A percentile compares a stretch with the other conserved stretches of the same genome.
Evolutionary conservation across 495 filamentous ascomycete genomes (phyloP).

Genomic region (Cercophora samala): DNA sequence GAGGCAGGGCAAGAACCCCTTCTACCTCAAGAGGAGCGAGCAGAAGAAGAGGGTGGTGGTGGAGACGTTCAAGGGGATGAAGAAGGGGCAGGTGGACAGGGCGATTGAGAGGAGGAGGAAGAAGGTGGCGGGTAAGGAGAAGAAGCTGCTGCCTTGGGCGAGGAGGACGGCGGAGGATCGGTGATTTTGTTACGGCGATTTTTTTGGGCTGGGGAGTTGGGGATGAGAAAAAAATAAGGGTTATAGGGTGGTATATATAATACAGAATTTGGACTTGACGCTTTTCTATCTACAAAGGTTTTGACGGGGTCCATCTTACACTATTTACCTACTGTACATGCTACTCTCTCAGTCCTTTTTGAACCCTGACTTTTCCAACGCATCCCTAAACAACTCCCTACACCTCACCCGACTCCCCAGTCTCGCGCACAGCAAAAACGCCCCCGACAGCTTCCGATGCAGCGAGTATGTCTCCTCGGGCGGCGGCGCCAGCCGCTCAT

Average conservation of each 20-base stretch:
- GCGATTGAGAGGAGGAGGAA: slow-evolving; percentile 78
- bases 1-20: slow-evolving; percentile 85
- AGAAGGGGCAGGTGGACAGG: slow-evolving; percentile 73
- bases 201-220: background rate
- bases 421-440: slow-evolving; percentile 86
- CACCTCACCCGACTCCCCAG: slow-evolving; percentile 80
- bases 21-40: slow-evolving; percentile 86
- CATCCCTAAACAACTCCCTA: slow-evolving; percentile 72
- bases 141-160: slow-evolving; percentile 68
- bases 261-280: background rate
- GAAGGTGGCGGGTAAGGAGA: slow-evolving; percentile 78
- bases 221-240: slow-evolving; percentile 3
- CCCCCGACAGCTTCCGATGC: slow-evolving; percentile 93
- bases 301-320: slow-evolving; percentile 18
- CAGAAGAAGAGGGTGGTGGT: slow-evolving; percentile 78
- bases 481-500: slow-evolving; percentile 81
- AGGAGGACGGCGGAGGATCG: slow-evolving; percentile 49
- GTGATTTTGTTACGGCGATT: background rate
- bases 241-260: background rate
- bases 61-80: slow-evolving; percentile 76
- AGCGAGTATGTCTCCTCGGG: slow-evolving; percentile 97
- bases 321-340: background rate
- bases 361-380: slow-evolving; percentile 51
- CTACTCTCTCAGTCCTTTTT: slow-evolving; percentile 1
- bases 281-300: background rate